Evolutionary conservation across 208 protist genomes (phyloP).

Genomic region (Trypanosoma lewisi): DNA sequence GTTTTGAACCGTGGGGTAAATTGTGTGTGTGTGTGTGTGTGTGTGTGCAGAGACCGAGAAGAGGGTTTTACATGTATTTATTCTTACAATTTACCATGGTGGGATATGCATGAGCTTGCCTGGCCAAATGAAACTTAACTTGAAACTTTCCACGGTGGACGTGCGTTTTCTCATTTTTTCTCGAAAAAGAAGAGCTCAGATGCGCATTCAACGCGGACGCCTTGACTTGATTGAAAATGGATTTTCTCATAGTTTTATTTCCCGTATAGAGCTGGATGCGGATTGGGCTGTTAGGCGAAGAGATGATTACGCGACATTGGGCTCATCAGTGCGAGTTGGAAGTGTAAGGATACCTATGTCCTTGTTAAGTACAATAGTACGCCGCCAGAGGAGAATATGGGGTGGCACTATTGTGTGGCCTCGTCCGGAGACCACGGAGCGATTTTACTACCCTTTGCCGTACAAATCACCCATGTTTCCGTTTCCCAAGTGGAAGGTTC

Average conservation of each 20-base stretch:
- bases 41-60: background rate
- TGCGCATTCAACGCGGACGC: background rate
- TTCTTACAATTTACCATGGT: background rate
- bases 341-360: constrained; percentile 22
- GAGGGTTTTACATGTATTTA: background rate
- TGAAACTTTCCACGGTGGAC: background rate
- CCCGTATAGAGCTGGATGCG: constrained; percentile 8
- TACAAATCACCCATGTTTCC: constrained; percentile 17
- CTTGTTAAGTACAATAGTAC: background rate
- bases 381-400: background rate
- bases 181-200: background rate
- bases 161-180: background rate
- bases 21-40: no score
- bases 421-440: background rate
- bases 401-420: background rate
- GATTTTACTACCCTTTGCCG: background rate
- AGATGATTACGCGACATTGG: constrained; percentile 5
- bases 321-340: constrained; percentile 8
- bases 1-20: no score
- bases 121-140: background rate
- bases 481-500: constrained; percentile 45
- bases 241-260: background rate
- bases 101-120: background rate
- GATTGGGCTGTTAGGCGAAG: constrained; percentile 2
- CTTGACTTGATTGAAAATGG: constrained; percentile 4